phyloP scores from a whole-genome alignment of 305 asterid genomes.

The Solanum chacoense region DNA sequence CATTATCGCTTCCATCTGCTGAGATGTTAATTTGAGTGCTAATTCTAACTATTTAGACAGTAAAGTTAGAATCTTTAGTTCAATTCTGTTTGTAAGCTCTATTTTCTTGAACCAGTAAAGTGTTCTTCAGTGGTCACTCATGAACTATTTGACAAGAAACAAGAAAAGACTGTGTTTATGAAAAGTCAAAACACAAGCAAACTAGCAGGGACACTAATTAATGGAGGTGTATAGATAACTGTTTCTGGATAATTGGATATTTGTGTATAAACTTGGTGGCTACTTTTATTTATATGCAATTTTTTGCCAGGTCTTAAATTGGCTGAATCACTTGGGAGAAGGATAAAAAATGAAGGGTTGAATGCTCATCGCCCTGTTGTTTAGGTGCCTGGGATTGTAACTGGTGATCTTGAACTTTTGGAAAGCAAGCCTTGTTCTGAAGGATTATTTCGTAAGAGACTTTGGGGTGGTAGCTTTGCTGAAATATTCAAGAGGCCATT shows the following conservation, averaged over 20 bases:
- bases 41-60: background rate
- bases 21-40: constrained; percentile 54
- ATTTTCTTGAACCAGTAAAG: constrained; percentile 27
- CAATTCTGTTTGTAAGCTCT: constrained; percentile 57
- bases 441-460: constrained; percentile 64
- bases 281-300: constrained; percentile 40
- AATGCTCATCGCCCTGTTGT: constrained; percentile 58
- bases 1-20: constrained; percentile 36
- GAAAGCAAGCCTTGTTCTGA: constrained; percentile 74
- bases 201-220: constrained; percentile 9
- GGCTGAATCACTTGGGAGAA: constrained; percentile 43
- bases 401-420: constrained; percentile 89
- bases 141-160: constrained; percentile 3
- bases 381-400: constrained; percentile 74
- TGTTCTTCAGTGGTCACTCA: background rate
- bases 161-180: background rate
- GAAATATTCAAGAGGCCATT: constrained; percentile 51
- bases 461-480: constrained; percentile 74
- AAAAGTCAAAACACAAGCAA: background rate
- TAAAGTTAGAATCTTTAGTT: background rate
- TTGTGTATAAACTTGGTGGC: constrained; percentile 62
- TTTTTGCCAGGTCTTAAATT: constrained; percentile 15
- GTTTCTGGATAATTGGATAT: constrained; percentile 60
- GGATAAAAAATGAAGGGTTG: constrained; percentile 47
- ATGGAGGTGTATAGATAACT: constrained; percentile 60